These are phyloP conservation scores for Colletotrichum lentis DNA, from an alignment of 2,329 filamentous ascomycete genomes.

Conservation along the genomic window DNA sequence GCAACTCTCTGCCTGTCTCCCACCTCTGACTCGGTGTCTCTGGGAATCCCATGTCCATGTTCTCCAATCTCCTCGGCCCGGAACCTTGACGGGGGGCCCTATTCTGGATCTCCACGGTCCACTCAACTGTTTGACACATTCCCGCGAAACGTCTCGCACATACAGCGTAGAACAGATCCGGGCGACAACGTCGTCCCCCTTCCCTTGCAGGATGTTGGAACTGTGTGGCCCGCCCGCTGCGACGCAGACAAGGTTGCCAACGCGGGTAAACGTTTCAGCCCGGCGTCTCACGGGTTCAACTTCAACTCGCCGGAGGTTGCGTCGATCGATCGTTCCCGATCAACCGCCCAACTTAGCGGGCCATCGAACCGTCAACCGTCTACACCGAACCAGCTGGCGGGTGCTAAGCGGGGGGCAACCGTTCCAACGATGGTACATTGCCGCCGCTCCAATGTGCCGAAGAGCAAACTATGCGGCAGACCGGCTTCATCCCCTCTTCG, in stretches of 20 bases:
- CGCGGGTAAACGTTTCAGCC: not conserved
- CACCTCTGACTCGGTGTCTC: too few species aligned
- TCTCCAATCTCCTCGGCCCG: too few species aligned
- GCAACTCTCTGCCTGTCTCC: too few species aligned
- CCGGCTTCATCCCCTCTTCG: constrained; percentile 1
- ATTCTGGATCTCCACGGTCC: too few species aligned
- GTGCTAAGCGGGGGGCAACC: not conserved
- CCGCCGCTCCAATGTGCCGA: not conserved
- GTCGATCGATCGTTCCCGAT: not conserved
- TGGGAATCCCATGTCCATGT: too few species aligned
- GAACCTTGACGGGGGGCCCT: too few species aligned
- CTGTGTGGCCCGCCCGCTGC: not conserved
- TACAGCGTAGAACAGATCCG: too few species aligned
- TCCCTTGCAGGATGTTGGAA: too few species aligned
- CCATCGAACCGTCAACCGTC: too few species aligned
- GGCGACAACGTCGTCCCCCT: not conserved
- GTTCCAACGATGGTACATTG: too few species aligned
- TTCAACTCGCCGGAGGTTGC: not conserved
- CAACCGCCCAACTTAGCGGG: too few species aligned
- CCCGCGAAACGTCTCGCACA: not conserved
- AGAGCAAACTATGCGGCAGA: constrained; percentile 6
- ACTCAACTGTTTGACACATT: too few species aligned
- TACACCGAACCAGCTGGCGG: not conserved
- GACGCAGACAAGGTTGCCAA: constrained; percentile 5
- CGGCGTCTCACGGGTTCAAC: not conserved